Evolutionary conservation across 805 yeast species (phyloP), one percentile per base, ranked within the genome.

Genomic region (Candida ascalaphidarum): DNA sequence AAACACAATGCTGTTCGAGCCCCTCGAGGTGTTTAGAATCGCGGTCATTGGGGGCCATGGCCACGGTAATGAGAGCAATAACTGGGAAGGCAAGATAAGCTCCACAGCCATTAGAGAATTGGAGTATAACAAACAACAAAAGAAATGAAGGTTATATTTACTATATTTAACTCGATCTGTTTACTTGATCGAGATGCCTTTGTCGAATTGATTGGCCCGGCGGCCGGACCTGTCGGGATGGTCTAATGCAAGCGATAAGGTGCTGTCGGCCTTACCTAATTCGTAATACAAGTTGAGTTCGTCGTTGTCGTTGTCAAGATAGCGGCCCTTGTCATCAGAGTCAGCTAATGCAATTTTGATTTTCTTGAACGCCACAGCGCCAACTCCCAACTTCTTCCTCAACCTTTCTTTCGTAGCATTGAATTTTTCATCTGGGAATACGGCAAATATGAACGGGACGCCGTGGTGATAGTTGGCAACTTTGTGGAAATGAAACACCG

Each of bases 191-290:
- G 65, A 60, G 26, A 63, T 62, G 12, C 68, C 68, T 40, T 58
- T 61, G 28, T 63, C 69, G 29, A 50, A 50, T 13, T 50, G 53
- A 28, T 40, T 48, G 26, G 46, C 45, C 16, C 59, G 55, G 26
- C 52, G 55, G n/a, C 77, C 68, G 23, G 76, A 61, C 45, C 92
- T 71, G 48, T 85, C 96, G 2, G 92, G 86, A 45, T 84, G 95
- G 47, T 92, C 96, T 47, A 92, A 61, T 16, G 88, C 94, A 28
- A 92, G 57, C 18, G 63, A 65, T 33, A 71, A 77, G 25, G 61
- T 61, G 7, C 61, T 58, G 11, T 60, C 49, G 11, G 46, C 39
- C 21, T 45, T 47, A 3, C 51, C 52, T 33, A 77, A 47, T 23
- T 68, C 68, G 30, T 77, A 77, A 47, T 61, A 80, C 11, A 86